A percentile compares a stretch with the other conserved stretches of the same genome.
These are phyloP conservation scores for Xerocomus brunneocitrinus DNA, from an alignment of 768 basidiomycete genomes.

Conservation along the genomic window DNA sequence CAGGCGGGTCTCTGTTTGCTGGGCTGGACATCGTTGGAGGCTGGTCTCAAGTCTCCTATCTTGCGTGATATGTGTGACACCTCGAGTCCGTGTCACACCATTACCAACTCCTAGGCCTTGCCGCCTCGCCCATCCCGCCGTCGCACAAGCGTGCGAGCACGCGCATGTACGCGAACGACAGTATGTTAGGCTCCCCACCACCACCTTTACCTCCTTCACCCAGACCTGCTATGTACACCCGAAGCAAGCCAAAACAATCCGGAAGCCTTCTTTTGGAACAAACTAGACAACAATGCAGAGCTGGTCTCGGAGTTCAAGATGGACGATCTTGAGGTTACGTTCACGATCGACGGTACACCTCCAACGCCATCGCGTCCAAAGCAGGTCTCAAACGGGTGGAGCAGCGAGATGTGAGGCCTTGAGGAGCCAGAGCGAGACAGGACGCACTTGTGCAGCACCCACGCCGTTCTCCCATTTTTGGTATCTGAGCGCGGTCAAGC, in stretches of 20 bases:
- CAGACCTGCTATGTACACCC: constrained; percentile 30
- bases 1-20: too few species aligned
- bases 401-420: too few species aligned
- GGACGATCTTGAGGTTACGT: constrained; percentile 70
- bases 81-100: too few species aligned
- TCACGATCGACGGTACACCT: constrained; percentile 51
- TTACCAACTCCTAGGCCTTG: too few species aligned
- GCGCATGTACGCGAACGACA: too few species aligned
- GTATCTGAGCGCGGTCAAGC: constrained; percentile 69
- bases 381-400: too few species aligned
- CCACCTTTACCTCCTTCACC: constrained; percentile 36
- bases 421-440: not conserved
- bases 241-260: constrained; percentile 29
- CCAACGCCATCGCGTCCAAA: constrained; percentile 34
- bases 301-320: constrained; percentile 46
- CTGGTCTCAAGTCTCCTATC: too few species aligned
- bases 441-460: constrained; percentile 71
- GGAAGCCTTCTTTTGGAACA: constrained; percentile 91
- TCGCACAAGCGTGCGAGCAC: too few species aligned
- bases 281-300: constrained; percentile 50
- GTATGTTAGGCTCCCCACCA: not conserved
- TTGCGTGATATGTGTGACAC: too few species aligned
- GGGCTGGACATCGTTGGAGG: too few species aligned
- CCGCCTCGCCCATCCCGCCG: too few species aligned
- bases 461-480: constrained; percentile 62